Evolutionary conservation across 2,329 filamentous ascomycete species (phyloP), one percentile per base, ranked within the genome.

Genomic region (Alternaria triticimaculans): DNA sequence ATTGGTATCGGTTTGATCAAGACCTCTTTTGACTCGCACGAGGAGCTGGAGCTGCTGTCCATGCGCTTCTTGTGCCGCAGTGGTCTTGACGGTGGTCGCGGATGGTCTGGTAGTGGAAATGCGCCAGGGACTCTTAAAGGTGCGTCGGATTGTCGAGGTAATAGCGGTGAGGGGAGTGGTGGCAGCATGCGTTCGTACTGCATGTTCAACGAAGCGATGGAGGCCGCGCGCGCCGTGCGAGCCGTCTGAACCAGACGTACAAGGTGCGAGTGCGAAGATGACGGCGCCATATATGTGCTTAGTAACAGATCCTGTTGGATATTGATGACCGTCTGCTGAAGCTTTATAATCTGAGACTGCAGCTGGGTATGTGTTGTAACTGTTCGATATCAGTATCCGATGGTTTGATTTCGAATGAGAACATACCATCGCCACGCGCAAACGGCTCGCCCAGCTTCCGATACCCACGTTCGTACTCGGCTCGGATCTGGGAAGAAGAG

Each of bases 401-500:
- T 9, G 11, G 1, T 25, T 43, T 21, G 3, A 26, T 37, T 26
- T 21, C n/a, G n/a, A 25, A 45, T 18, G 8, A 33, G 18, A 26
- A 55, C 74, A n/a, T 69, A 73, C 75, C 65, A 45, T 79, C 77
- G 33, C 77, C 77, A 14, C 69, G 61, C 5, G 77, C 76, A 53
- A 70, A 79, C n/a, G 63, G 62, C 51, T 78, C 71, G 12, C 76
- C 75, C 3, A 78, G 49, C 53, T 67, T 69, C n/a, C 65, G 62
- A 49, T 73, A 76, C 26, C 76, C 75, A 12, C 69, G 72, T 33
- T 77, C 71, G 23, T 75, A 79, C 44, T 77, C 76, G 1, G 71
- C 64, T 30, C 70, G 63, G 2, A 78, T 69, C 26, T 75, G 68
- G 14, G 64, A 45, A 1, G 72, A 70, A 18, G 74, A 70, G 21